These are phyloP conservation scores for Amorphotheca resinae DNA, from an alignment of 495 filamentous ascomycete species.

Conservation along the genomic window DNA sequence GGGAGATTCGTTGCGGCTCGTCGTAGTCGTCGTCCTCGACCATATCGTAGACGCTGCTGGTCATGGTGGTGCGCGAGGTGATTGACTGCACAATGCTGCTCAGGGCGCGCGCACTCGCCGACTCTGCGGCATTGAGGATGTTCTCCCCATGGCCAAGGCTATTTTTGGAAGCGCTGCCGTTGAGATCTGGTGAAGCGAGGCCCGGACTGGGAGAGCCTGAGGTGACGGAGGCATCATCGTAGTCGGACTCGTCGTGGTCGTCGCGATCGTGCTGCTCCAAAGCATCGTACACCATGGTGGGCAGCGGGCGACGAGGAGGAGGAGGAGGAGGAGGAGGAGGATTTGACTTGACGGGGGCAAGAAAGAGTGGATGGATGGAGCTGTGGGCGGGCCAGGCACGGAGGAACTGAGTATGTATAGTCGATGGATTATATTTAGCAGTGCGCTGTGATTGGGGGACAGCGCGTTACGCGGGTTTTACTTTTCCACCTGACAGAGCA, in stretches of 20 bases:
- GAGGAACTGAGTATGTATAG: no score
- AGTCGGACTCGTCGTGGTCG: conserved; percentile 4
- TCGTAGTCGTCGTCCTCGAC: conserved; percentile 15
- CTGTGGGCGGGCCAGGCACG: no score
- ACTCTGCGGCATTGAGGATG: no score
- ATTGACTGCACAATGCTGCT: conserved; percentile 5
- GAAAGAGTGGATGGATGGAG: no score
- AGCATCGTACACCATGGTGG: conserved; percentile 10
- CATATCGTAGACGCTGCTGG: conserved; percentile 11
- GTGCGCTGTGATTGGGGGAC: no score
- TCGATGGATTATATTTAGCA: no score
- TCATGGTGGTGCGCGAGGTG: conserved; percentile 3
- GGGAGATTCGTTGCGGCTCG: background rate
- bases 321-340: background rate
- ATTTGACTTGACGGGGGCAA: background rate
- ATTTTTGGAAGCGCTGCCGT: conserved; percentile 11
- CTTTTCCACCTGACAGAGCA: no score
- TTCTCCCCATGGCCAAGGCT: no score
- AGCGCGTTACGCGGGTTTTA: no score
- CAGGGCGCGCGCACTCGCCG: background rate
- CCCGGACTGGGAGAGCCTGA: background rate
- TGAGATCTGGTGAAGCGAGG: conserved; percentile 9
- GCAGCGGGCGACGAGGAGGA: background rate
- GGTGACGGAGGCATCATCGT: background rate
- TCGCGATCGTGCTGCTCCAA: conserved; percentile 10